These are phyloP conservation scores for Achlya hypogyna DNA, from an alignment of 352 stramenopile species.

Conservation along the genomic window DNA sequence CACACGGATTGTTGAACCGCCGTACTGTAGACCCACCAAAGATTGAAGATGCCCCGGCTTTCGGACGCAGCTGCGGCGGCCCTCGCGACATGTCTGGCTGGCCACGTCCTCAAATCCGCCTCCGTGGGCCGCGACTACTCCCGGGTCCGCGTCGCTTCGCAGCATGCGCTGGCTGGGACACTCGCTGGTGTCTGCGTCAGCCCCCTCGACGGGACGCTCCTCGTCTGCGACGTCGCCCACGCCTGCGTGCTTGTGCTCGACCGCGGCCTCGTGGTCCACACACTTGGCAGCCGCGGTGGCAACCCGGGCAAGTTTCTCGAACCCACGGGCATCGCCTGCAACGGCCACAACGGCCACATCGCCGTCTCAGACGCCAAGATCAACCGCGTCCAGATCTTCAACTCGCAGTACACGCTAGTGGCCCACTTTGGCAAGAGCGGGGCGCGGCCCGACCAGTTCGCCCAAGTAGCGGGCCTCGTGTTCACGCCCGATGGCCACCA, in stretches of 20 bases:
- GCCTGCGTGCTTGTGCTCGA: slow-evolving; percentile 33
- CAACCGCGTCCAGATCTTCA: slow-evolving; percentile 49
- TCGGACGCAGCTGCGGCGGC: neutral
- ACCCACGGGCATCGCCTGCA: slow-evolving; percentile 46
- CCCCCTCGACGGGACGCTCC: slow-evolving; percentile 33
- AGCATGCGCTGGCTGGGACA: neutral
- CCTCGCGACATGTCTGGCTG: neutral
- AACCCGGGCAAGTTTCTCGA: slow-evolving; percentile 36
- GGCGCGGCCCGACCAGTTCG: slow-evolving; percentile 37
- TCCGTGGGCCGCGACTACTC: slow-evolving; percentile 8
- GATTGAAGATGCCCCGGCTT: neutral
- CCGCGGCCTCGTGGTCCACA: slow-evolving; percentile 22
- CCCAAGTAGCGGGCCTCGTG: slow-evolving; percentile 36
- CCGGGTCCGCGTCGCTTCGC: neutral
- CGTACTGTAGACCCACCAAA: neutral
- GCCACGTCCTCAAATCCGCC: slow-evolving; percentile 1
- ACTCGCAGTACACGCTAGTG: slow-evolving; percentile 34
- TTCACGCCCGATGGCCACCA: slow-evolving; percentile 38
- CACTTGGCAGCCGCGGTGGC: slow-evolving; percentile 33
- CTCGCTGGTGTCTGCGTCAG: slow-evolving; percentile 33
- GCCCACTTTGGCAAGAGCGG: slow-evolving; percentile 41
- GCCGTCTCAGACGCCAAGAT: slow-evolving; percentile 47
- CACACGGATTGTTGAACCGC: too few relatives aligned
- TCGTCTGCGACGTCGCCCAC: slow-evolving; percentile 35
- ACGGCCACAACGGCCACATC: slow-evolving; percentile 48